Percentiles rank a stretch among this genome's conserved stretches.
phyloP scores from a whole-genome alignment of 495 filamentous ascomycete species.

The Penicillium canescens region DNA sequence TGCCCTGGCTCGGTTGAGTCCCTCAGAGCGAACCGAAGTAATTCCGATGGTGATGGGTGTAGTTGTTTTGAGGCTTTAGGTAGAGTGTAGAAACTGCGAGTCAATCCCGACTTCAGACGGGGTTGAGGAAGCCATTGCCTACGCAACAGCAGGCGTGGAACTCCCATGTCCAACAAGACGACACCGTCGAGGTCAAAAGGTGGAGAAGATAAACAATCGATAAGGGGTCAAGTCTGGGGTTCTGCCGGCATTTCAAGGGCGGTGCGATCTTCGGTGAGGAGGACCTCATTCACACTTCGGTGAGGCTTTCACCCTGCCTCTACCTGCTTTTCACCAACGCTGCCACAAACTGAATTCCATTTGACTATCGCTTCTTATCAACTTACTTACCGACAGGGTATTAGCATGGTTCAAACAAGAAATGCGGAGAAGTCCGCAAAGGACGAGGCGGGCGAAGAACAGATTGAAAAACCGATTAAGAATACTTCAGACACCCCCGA shows the following conservation, averaged over 20 bases:
- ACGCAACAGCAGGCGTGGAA: not conserved
- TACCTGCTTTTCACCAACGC: not conserved
- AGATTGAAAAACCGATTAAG: constrained; percentile 11
- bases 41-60: constrained; percentile 28
- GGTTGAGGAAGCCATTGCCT: not conserved
- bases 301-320: constrained; percentile 2
- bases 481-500: constrained; percentile 3
- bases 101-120: not conserved
- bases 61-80: constrained; percentile 1
- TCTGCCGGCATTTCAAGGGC: constrained; percentile 21
- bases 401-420: constrained; percentile 18
- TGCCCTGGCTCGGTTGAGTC: constrained; percentile 12
- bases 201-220: constrained; percentile 23
- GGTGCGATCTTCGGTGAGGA: constrained; percentile 18
- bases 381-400: not conserved
- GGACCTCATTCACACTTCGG: constrained; percentile 17
- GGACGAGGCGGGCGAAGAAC: constrained; percentile 9
- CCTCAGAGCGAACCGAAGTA: constrained; percentile 33
- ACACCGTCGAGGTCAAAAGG: constrained; percentile 13
- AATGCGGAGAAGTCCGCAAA: constrained; percentile 9
- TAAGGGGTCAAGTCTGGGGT: constrained; percentile 15
- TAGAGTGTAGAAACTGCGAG: constrained; percentile 8
- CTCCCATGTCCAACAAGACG: not conserved
- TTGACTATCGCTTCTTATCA: not conserved
- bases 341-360: not conserved